These are phyloP conservation scores for Gentiana dahurica DNA, from an alignment of 257 asterid genomes.

Conservation along the genomic window DNA sequence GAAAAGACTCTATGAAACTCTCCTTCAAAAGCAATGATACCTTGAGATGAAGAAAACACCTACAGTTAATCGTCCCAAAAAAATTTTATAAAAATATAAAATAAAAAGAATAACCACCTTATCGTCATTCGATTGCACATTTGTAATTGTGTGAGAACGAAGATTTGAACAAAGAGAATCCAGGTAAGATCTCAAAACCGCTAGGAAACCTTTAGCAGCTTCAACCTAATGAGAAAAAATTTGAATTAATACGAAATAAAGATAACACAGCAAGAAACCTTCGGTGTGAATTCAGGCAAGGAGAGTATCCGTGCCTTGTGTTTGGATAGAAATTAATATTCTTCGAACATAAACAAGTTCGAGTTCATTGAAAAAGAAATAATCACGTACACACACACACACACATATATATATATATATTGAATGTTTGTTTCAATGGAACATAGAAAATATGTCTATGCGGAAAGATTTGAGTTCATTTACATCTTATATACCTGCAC, in stretches of 20 bases:
- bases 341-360: no score
- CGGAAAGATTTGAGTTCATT: no score
- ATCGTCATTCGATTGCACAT: constrained; percentile 95
- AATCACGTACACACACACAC: no score
- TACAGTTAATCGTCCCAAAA: no score
- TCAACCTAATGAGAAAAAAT: constrained; percentile 44
- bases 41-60: constrained; percentile 19
- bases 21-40: constrained; percentile 92
- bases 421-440: no score
- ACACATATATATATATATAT: no score
- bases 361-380: no score
- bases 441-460: no score
- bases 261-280: background rate
- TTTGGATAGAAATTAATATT: no score
- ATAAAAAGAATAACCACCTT: constrained; percentile 46
- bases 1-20: constrained; percentile 93
- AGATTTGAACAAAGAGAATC: constrained; percentile 76
- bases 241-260: background rate
- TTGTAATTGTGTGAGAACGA: constrained; percentile 95
- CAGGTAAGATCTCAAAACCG: constrained; percentile 60
- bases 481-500: constrained; percentile 42
- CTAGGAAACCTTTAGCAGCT: constrained; percentile 85
- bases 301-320: background rate
- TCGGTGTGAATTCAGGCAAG: background rate
- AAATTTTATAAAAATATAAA: background rate